These are phyloP conservation scores for Backusella parvicylindrica DNA, from an alignment of 192 early-diverging fungal species.

Conservation along the genomic window DNA sequence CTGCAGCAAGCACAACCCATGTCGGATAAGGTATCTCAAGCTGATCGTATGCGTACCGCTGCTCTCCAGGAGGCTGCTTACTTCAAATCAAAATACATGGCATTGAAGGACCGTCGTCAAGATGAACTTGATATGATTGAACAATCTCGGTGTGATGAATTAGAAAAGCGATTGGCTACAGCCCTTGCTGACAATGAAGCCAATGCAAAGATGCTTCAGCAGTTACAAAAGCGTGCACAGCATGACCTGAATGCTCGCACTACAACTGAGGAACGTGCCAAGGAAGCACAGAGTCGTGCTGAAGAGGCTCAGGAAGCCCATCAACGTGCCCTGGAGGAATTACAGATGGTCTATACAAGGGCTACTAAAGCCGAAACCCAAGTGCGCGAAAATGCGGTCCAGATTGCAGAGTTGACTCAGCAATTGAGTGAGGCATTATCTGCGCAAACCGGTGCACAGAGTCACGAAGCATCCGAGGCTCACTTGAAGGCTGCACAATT, in stretches of 20 bases:
- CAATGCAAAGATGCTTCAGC: conserved; percentile 33
- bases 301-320: conserved; percentile 54
- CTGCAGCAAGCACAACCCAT: conserved; percentile 51
- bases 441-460: neutral
- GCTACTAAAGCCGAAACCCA: conserved; percentile 42
- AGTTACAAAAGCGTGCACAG: conserved; percentile 45
- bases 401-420: conserved; percentile 27
- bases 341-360: conserved; percentile 40
- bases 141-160: conserved; percentile 35
- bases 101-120: conserved; percentile 38
- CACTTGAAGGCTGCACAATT: conserved; percentile 46
- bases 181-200: conserved; percentile 47
- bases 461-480: conserved; percentile 20
- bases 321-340: conserved; percentile 43
- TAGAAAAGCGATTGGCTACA: conserved; percentile 43
- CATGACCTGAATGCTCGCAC: conserved; percentile 43
- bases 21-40: conserved; percentile 46
- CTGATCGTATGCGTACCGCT: conserved; percentile 50
- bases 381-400: conserved; percentile 36
- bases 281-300: conserved; percentile 47
- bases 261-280: conserved; percentile 46
- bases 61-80: conserved; percentile 60
- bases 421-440: conserved; percentile 25
- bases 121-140: conserved; percentile 40
- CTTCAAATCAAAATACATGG: conserved; percentile 51